Base-by-base conservation (phyloP, 352 stramenopile species). In the Phytophthora sojae region DNA sequence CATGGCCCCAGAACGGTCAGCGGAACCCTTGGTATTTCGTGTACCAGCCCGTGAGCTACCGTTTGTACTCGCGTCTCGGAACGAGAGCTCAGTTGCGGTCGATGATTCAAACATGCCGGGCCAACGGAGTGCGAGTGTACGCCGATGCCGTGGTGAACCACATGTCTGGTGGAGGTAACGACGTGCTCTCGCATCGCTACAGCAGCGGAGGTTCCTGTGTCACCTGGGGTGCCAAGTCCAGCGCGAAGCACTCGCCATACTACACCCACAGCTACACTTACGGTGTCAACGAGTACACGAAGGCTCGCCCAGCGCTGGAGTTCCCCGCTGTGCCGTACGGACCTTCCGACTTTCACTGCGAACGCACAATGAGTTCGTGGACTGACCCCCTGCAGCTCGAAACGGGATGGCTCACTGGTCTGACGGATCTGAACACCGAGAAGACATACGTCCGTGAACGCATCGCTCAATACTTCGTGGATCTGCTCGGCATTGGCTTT, bases 391-490 rank as follows among this genome's bases (percentile, higher is more conserved):
- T 85, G 19, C 69, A 76, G 12, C 57, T 90, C 5, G 64, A 85
- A 58, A 57, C 50, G 4, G 82, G 82, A 17, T 92, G 84, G 82
- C 78, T 84, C 17, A 67, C 65, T 1, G 72, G 75, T 6, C 53
- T 92, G 3, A 66, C 71, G 8, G 84, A 92, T 49, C 52, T 93
- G 8, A 87, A 92, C 69, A 93, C 85, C 2, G 68, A 61, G 56
- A 89, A 90, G 51, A 71, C 79, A 2, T 82, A 78, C 52, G 82
- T 93, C 35, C 85, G 76, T 25, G 80, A 90, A 29, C 81, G 80
- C 47, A 92, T 92, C 25, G 86, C 85, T 0, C 82, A 90, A 45
- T 91, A 93, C 70, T 86, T 94, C 49, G 83, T 89, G 29, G 85
- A 94, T 37, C 57, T 94, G 5, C 45, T 94, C 5, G 83, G 81